Conservation (phyloP, 2,329 filamentous ascomycete genomes). For the Nigrospora osmanthi region DNA sequence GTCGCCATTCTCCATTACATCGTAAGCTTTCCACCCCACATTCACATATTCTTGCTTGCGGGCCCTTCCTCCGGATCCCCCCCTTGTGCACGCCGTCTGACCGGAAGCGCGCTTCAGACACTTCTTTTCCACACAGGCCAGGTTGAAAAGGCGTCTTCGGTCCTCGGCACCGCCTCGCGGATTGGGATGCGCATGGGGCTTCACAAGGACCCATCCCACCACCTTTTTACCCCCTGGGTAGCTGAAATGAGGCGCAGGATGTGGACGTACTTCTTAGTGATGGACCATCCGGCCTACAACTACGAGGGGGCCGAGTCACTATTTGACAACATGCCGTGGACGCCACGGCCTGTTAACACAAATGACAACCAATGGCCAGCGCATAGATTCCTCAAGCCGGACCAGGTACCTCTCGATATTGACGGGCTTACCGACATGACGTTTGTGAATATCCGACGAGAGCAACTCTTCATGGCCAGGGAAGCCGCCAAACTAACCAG, state of each 20-base stretch:
- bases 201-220: background rate
- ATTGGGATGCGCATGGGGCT: constrained; percentile 2
- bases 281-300: constrained; percentile 10
- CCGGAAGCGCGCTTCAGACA: background rate
- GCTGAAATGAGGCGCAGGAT: constrained; percentile 2
- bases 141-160: background rate
- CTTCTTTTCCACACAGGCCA: constrained; percentile 2
- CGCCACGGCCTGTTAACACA: constrained; percentile 6
- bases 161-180: constrained; percentile 1
- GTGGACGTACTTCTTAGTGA: constrained; percentile 6
- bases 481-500: constrained; percentile 1
- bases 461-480: constrained; percentile 2
- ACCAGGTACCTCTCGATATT: constrained; percentile 5
- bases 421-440: constrained; percentile 12
- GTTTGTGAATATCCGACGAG: constrained; percentile 6
- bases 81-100: too few species aligned
- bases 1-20: constrained; percentile 2
- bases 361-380: constrained; percentile 11
- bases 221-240: constrained; percentile 1
- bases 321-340: constrained; percentile 4
- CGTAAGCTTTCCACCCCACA: background rate
- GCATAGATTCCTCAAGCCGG: constrained; percentile 7
- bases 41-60: background rate
- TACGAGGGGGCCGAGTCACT: constrained; percentile 9
- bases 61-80: background rate